phyloP scores from a whole-genome alignment of 805 yeast genomes.

The Starmerella asiatica region DNA sequence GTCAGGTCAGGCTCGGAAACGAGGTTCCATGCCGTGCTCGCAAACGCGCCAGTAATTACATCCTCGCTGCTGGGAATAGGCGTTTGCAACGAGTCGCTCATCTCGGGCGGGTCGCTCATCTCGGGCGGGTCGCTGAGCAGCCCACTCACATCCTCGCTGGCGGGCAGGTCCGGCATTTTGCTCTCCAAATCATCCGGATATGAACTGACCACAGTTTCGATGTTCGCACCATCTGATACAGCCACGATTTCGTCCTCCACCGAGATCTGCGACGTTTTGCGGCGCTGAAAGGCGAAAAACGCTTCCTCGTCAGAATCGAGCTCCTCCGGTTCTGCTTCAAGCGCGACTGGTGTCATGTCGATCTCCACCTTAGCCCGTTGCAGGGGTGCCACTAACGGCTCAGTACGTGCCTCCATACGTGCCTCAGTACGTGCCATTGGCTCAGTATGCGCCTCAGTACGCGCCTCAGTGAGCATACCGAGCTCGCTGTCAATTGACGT shows the following conservation, averaged over 20 bases:
- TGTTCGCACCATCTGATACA: not conserved
- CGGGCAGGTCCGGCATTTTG: not conserved
- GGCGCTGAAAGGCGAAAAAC: not conserved
- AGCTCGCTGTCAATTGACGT: too few relatives aligned
- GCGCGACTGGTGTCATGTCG: constrained; percentile 2
- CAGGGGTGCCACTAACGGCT: too few relatives aligned
- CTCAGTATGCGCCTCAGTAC: not conserved
- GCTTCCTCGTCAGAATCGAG: constrained; percentile 5
- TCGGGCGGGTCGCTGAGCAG: not conserved
- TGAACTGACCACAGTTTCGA: too few relatives aligned
- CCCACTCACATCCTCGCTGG: not conserved
- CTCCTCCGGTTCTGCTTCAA: constrained; percentile 1
- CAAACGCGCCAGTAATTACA: constrained; percentile 35
- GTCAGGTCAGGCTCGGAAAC: constrained; percentile 8
- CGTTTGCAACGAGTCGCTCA: constrained; percentile 5
- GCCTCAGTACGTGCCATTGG: too few relatives aligned
- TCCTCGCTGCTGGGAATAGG: constrained; percentile 43
- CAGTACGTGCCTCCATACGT: not conserved
- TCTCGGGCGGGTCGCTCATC: not conserved
- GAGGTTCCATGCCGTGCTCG: constrained; percentile 5
- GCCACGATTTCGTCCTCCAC: not conserved
- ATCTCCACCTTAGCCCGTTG: not conserved
- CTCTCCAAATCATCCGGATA: too few relatives aligned
- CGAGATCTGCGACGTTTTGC: not conserved
- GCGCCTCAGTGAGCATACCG: too few relatives aligned